Evolutionary conservation across 2,329 filamentous ascomycete genomes (phyloP).

Genomic region (Cryphonectria japonica): DNA sequence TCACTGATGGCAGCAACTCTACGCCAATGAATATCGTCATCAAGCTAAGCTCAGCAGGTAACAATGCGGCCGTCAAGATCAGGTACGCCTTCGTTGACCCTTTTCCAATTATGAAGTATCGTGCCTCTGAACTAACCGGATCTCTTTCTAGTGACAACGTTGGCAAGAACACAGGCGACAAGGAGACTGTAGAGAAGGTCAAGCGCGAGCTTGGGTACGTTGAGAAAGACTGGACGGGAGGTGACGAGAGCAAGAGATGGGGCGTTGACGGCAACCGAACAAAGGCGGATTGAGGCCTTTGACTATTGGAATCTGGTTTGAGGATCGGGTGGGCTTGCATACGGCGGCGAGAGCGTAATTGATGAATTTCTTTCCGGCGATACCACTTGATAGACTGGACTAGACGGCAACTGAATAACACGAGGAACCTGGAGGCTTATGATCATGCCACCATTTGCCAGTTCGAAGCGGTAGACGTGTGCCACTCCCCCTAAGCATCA

Average conservation of each 20-base stretch:
- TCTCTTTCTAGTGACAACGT: slow-evolving; percentile 67
- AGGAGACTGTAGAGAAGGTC: slow-evolving; percentile 75
- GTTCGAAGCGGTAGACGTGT: background rate
- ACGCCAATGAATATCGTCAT: slow-evolving; percentile 96
- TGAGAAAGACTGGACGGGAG: slow-evolving; percentile 81
- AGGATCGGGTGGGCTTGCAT: background rate
- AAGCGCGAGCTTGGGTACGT: slow-evolving; percentile 86
- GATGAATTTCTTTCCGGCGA: slow-evolving; percentile 17
- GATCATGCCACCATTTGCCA: background rate
- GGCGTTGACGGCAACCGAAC: slow-evolving; percentile 53
- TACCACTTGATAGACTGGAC: slow-evolving; percentile 28
- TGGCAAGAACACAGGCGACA: slow-evolving; percentile 92
- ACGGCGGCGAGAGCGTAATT: slow-evolving; percentile 6
- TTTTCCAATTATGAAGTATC: background rate
- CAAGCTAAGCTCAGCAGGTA: slow-evolving; percentile 85
- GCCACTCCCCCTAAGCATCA: too few species aligned
- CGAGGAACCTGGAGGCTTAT: background rate
- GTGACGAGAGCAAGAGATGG: slow-evolving; percentile 85
- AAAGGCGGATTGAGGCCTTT: slow-evolving; percentile 11
- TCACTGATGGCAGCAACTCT: slow-evolving; percentile 77
- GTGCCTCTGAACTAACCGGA: background rate
- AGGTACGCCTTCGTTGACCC: slow-evolving; percentile 47
- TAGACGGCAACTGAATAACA: slow-evolving; percentile 12
- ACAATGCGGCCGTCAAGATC: slow-evolving; percentile 86
- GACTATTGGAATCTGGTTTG: background rate